Base-by-base conservation (phyloP, 148 eudicot genomes). In the Persicaria maculosa region DNA sequence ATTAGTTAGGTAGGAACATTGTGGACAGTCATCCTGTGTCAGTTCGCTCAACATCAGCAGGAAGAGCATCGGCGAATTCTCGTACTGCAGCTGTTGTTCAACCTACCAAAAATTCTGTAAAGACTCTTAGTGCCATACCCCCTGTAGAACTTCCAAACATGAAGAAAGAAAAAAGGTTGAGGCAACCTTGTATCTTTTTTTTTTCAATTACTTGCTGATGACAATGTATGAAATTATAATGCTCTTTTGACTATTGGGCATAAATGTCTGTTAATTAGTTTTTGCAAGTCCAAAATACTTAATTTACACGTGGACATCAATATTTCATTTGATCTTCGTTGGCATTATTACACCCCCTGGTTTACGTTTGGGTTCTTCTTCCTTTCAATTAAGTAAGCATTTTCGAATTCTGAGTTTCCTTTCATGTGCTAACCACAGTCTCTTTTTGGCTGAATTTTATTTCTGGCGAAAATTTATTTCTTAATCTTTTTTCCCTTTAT, bases 1-100 rank as follows among this genome's bases (percentile, higher is more conserved):
- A 82, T 75, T 90, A 96, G 99, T 90, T 92, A 88, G 97, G 97
- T 85, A 88, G 97, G 83, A 90, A 91, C 85, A 88, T 83, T 84
- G 79, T 84, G 83, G 99, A 96, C 22, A 65, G 14, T 65, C 88
- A 88, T 58, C 74, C 86, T 79, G 84, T 89, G 76, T 58, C 97
- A 17, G 87, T 77, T 79, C 99, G 99, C 69, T 96, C 99, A 10
- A 80, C 97, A 48, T 96, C 99, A 77, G 84, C 99, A 59, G 99
- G 99, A 82, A 88, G 99, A 78, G 77, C 95, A n/a, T 87, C 93
- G 54, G 81, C 89, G 71, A 85, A 93, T 47, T 82, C 87, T 79
- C 94, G 93, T 79, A 76, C 90, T 75, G 73, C 90, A 55, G 72
- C 84, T 55, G 61, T 83, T 62, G 85, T 72, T 31, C 92, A 87